Evolutionary conservation across 148 eudicot species (phyloP), one percentile per base, ranked within the genome.

Genomic region (Fallopia convolvulus): DNA sequence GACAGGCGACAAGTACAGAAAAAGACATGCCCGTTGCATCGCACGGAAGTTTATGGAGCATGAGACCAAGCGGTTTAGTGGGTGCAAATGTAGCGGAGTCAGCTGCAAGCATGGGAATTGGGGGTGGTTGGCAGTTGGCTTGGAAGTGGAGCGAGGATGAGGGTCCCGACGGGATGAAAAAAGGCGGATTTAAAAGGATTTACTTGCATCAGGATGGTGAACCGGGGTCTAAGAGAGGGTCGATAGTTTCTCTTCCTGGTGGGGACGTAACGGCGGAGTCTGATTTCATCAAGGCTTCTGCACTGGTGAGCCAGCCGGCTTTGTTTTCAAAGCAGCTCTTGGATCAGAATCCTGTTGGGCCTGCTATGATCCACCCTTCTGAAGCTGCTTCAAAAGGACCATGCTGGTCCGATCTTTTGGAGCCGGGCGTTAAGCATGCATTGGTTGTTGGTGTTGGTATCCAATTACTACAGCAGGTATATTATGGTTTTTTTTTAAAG

Each of bases 121-220:
- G 90, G 68, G 89, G 89, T 72, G 92, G 92, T 41, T 89, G 92
- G 92, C 92, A 89, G 85, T 82, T 89, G 60, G 92, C 92, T 20
- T 89, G 90, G 90, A 84, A 87, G 79, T 85, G 86, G 89, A 81
- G 75, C 7, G 92, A 87, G 74, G 78, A 76, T 74, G 86, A 85
- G 77, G 90, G 88, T 72, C 55, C 77, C 10, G 90, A 87, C 72
- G 86, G 88, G 52, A 79, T 46, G 79, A 87, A 85, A 78, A 86
- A 89, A 76, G 92, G 90, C 44, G 85, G 87, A 26, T 84, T 87
- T 60, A 79, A 87, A 84, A 83, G 92, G 63, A 84, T 89, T 40
- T 89, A 87, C 77, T 78, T 89, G 76, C 90, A 87, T 49, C 88
- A 86, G 75, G 88, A 83, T 61, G 85, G 80, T 74, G 85, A 70